Evolutionary conservation across 495 filamentous ascomycete species (phyloP), one percentile per base, ranked within the genome.

Genomic region (Aspergillus baeticus): DNA sequence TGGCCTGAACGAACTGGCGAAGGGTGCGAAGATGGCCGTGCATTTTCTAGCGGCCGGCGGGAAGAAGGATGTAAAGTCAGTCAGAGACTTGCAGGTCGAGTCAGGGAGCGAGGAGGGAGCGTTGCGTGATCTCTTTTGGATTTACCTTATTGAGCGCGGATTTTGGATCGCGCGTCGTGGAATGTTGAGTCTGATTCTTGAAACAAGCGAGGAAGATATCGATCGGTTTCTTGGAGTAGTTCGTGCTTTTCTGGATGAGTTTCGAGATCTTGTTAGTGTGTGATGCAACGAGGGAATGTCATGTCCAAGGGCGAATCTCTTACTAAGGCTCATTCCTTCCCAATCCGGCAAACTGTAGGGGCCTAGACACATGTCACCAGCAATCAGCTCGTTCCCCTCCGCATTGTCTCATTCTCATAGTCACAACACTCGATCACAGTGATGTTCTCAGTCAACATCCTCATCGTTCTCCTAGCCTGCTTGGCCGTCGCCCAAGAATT

Each of bases 81-180:
- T 51, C 7, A 36, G 20, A 1, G 57, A 60, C 15, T 20, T 60
- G 18, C 14, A 48, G 10, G 31, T 39, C 3, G 20, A 37, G 6
- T 11, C 45, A 1, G 35, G 35, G 7, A 39, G 57, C 17, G 14
- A 44, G 5, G 57, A 60, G 15, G 44, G 15, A 33, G 65, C 64
- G 10, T 53, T 81, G 46, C 68, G 65, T 37, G 75, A 78, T 51
- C 42, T 82, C 29, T 74, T 82, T 22, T 81, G 77, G 71, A 74
- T 80, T 13, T 72, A 78, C 63, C 73, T 77, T 64, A 50, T 82
- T 44, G 68, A 76, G 47, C 64, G 68, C 17, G 78, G 76, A 5
- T 81, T 71, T 29, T 82, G 79, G 74, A 67, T 77, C 8, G 65
- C 73, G 14, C 64, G 70, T 31, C 59, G 76, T 5, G 78, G 78